A percentile compares a stretch with the other conserved stretches of the same genome.
Evolutionary conservation across 495 filamentous ascomycete genomes (phyloP).

Genomic region (Apodospora peruviana): DNA sequence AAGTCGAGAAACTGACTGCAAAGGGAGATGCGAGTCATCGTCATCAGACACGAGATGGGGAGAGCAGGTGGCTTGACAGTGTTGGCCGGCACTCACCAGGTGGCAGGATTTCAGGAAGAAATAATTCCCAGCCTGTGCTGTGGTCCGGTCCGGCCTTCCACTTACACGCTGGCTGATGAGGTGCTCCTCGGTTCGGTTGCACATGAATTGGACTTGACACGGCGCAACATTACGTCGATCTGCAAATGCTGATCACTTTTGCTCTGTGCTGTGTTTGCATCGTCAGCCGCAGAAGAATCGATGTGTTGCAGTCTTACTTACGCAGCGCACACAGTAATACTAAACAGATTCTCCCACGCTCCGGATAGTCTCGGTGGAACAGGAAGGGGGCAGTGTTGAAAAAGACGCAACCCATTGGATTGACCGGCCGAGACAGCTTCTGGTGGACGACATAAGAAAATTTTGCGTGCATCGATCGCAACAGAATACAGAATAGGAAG

Average conservation of each 20-base stretch:
- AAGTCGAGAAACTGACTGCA: background rate
- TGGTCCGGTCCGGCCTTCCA: background rate
- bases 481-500: background rate
- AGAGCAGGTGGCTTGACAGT: background rate
- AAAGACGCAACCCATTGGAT: no score
- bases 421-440: no score
- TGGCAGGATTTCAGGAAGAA: background rate
- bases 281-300: background rate
- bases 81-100: background rate
- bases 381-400: background rate
- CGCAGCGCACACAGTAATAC: no score
- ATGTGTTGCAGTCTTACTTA: background rate
- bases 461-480: background rate
- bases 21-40: conserved; percentile 9
- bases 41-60: conserved; percentile 2
- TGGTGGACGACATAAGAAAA: background rate
- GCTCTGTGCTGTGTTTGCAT: background rate
- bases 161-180: background rate
- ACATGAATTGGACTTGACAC: background rate
- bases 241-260: background rate
- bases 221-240: conserved; percentile 1
- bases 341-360: background rate
- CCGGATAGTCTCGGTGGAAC: background rate
- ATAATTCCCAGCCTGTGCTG: background rate
- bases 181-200: background rate